Base-by-base conservation (phyloP, 495 filamentous ascomycete genomes). In the Hypoxylon crocopeplum region DNA sequence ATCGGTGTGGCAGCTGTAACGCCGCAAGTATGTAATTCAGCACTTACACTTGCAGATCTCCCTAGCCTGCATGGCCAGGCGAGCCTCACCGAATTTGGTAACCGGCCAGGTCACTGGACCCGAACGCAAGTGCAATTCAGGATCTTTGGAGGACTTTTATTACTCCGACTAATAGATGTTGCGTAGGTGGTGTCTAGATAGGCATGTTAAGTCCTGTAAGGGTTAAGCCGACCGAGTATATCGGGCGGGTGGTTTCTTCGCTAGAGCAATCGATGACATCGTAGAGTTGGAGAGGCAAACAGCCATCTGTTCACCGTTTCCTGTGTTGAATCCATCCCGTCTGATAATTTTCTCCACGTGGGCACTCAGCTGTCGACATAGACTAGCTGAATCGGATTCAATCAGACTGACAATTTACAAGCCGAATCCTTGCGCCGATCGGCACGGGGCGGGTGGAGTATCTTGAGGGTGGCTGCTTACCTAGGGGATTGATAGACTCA, bases 61-160 rank as follows among this genome's bases (percentile, higher is more conserved):
- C 25, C 12, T 6, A 56, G 27, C 38, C 45, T 47, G 51, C 53
- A 48, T 57, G n/a, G 13, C 20, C 33, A 17, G 47, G 32, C 22
- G 39, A 59, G 40, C 55, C 32, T 59, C 47, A 50, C 24, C 8
- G 34, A n/a, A 51, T 38, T 17, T 16, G 22, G 49, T 49, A 4
- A 49, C 54, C 54, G 44, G 44, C 5, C 6, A 20, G 11, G 30
- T 15, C 11, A 27, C 1, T 4, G 6, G 30, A 29, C 39, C 19
- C 12, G 8, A 37, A 32, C 27, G 24, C 7, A 20, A 46, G 40
- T 59, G 47, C 47, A 59, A 51, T 46, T 50, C 40, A 33, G 55
- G 55, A 51, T 51, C 21, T 6, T 38, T 6, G 20, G 24, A 36
- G 32, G 40, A 39, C 16, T 30, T 39, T 32, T 29, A n/a, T 39